Base-by-base conservation (phyloP, 1,284 basidiomycete genomes). In the Apiotrichum brassicae region DNA sequence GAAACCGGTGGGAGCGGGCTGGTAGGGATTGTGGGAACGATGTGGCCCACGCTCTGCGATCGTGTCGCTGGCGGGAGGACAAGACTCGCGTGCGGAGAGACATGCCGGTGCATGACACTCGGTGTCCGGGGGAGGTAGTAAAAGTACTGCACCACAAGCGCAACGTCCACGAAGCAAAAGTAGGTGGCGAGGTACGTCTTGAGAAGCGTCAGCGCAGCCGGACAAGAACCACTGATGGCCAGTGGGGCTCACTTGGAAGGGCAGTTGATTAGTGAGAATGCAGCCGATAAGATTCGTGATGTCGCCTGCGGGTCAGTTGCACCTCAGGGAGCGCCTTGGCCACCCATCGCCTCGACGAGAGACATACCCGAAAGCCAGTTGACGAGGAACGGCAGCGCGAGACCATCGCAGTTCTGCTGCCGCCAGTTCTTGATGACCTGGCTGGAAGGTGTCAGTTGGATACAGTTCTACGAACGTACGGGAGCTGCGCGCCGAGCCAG, bases 401-500 rank as follows among this genome's bases (percentile, higher is more conserved):
- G 82, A 36, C 90, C 85, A 60, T 89, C 87, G 65, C 85, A 87
- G 32, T 86, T 89, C 64, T 83, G 79, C 23, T 79, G 76, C 53
- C 76, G 77, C 46, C 79, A 76, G 73, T 93, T 94, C 75, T 89
- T 85, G 34, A 91, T 51, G 8, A 94, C 80, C 76, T 95, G 91
- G 11, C 82, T 84, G 62, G 12, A 13, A 34, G n/a, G 33, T 30
- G 48, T 36, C 11, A 54, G 40, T 26, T 16, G n/a, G 24, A 18
- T 22, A n/a, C 23, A 16, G 20, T 30, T 3, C 12, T 12, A 9
- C 19, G 12, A 42, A 82, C 88, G 78, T 68, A 90, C 87, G 91
- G 91, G 59, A 91, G 83, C 70, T 94, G 91, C 3, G 91, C 92
- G 32, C 86, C 83, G 3, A 94, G 75, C 91, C 91, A 95, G 71